phyloP scores from a whole-genome alignment of 306 rosid genomes.

The Castanospermum australe region DNA sequence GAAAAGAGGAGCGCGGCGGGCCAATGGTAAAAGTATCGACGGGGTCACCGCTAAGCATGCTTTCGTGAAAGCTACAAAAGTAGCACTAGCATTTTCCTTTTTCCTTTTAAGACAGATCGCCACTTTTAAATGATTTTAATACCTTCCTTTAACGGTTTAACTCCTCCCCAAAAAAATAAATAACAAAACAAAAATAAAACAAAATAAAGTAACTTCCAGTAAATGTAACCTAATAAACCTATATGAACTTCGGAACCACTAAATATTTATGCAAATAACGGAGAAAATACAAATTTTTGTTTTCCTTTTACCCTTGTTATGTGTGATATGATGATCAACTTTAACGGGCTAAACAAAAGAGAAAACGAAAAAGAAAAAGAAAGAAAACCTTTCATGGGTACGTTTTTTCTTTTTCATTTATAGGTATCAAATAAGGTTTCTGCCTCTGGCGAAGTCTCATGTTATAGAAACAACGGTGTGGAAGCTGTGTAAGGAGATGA shows the following conservation, averaged over 20 bases:
- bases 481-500: not conserved
- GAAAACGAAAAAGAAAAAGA: not conserved
- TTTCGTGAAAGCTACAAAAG: conserved; percentile 9
- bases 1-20: not conserved
- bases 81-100: not conserved
- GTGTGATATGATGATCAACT: not conserved
- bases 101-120: not conserved
- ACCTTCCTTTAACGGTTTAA: no score
- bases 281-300: not conserved
- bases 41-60: not conserved
- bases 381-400: no score
- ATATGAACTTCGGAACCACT: not conserved
- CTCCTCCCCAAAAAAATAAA: no score
- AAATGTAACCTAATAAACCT: not conserved
- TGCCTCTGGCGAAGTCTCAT: not conserved
- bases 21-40: not conserved
- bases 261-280: not conserved
- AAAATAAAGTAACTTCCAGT: no score
- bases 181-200: no score
- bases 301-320: not conserved
- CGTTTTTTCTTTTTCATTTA: no score
- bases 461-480: not conserved
- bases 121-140: no score
- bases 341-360: not conserved
- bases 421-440: not conserved